Base-by-base conservation (phyloP, 1,284 basidiomycete genomes). In the Irpex rosettiformis region DNA sequence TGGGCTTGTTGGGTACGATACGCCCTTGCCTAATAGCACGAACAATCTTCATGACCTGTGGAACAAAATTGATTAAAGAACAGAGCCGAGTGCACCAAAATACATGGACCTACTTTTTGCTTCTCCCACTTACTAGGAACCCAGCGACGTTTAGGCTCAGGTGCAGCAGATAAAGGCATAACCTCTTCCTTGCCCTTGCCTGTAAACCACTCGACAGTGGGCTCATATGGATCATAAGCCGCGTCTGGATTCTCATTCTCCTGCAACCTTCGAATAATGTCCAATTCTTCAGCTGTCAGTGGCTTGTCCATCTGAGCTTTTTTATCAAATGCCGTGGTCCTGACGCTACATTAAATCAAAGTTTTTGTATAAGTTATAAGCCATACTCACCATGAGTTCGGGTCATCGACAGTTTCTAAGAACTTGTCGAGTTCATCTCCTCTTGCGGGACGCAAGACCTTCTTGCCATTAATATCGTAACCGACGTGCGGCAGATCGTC, bases 91-190 rank as follows among this genome's bases (percentile, higher is more conserved):
- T 30, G n/a, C n/a, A n/a, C n/a, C n/a, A n/a, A n/a, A n/a, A n/a
- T n/a, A n/a, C n/a, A n/a, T n/a, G 13, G 11, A 49, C 74, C 60
- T 66, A 91, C 94, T 85, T 99, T 99, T 82, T 98, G 89, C 77
- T 98, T 98, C 77, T 99, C 97, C 97, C 97, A 99, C 80, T 97
- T 99, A 77, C 93, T 96, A 11, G 96, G 94, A 4, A 98, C 85
- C 86, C 96, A 99, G 56, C 97, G 85, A 55, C 94, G 84, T 76
- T 99, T 99, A 21, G 97, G 97, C 73, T 99, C 96, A 1, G 96
- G 94, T 16, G 92, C 91, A 42, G 86, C 87, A 28, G 90, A 93
- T 18, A 99, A 76, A 27, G 97, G 96, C 89, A 94, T 98, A 45
- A 90, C 77, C 76, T 96, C 92, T 70, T 97, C 92, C 71, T 93